Evolutionary conservation across 2,329 filamentous ascomycete genomes (phyloP), one percentile per base, ranked within the genome.

Genomic region (Orbilia oligospora): DNA sequence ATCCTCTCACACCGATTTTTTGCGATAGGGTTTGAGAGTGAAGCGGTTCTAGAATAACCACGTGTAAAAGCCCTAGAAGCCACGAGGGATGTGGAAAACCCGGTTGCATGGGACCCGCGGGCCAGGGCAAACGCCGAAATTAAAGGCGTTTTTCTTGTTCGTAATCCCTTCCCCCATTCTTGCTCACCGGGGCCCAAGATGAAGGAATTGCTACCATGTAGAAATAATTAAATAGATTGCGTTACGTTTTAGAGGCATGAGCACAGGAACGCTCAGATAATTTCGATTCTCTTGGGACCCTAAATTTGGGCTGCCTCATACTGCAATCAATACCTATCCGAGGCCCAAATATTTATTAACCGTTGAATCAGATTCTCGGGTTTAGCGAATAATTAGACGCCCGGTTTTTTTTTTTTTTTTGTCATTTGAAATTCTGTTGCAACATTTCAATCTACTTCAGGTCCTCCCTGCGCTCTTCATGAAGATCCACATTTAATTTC

Each of bases 401-500:
- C 55, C 12, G 38, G 12, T 41, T 41, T 38, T 5, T 49, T n/a
- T n/a, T n/a, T n/a, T n/a, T n/a, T 41, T 41, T 22, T 49, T 30
- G 27, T 30, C 27, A 24, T 61, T 61, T 61, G 2, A 2, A 46
- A 20, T 24, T 44, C 20, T n/a, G 36, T n/a, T 44, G 36, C 16
- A 61, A 44, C 56, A 27, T 61, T 61, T 41, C 56, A 61, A 61
- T 61, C 30, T 61, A 41, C 49, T 36, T 38, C 18, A 16, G 5
- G 10, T 8, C 55, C 48, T 16, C 44, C 67, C 46, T 36, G n/a
- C 58, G 27, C 30, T 33, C 24, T 27, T 61, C 44, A 46, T 36
- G n/a, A 27, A 64, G 69, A 66, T 53, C 70, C 70, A 67, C 70
- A 68, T 68, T 73, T 75, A 64, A 75, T 75, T 63, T 58, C 65